A percentile compares a stretch with the other conserved stretches of the same genome.
phyloP scores from a whole-genome alignment of 2,329 filamentous ascomycete genomes.

The Chrysoporthe austroafricana region DNA sequence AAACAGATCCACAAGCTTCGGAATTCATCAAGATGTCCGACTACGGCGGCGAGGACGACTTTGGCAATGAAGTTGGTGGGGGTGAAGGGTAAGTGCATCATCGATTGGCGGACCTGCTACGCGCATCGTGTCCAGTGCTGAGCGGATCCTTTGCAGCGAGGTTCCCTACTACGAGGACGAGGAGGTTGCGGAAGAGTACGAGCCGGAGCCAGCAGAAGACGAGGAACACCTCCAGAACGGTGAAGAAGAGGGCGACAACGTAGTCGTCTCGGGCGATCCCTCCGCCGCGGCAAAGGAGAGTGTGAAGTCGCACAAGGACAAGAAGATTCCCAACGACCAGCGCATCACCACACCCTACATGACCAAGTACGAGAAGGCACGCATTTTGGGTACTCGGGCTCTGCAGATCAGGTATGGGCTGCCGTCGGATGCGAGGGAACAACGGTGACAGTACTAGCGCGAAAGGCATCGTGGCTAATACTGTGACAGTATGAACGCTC shows the following conservation, averaged over 20 bases:
- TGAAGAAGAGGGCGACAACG: conserved; percentile 61
- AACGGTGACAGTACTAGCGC: not conserved
- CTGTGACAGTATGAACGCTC: conserved; percentile 83
- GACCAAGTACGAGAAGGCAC: conserved; percentile 97
- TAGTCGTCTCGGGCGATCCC: conserved; percentile 65
- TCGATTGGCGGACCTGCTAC: conserved; percentile 13
- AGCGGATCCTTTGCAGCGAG: conserved; percentile 52
- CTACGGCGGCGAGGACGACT: conserved; percentile 64
- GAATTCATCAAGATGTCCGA: conserved; percentile 64
- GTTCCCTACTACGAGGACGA: conserved; percentile 76
- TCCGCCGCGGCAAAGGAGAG: conserved; percentile 60
- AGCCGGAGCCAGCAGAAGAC: conserved; percentile 57
- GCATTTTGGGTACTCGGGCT: conserved; percentile 90
- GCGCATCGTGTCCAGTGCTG: conserved; percentile 36
- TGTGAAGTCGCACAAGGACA: conserved; percentile 69
- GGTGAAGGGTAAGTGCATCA: conserved; percentile 23
- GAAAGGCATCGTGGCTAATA: conserved; percentile 32
- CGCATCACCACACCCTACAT: conserved; percentile 95
- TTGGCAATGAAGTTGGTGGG: conserved; percentile 31
- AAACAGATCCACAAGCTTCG: conserved; percentile 23
- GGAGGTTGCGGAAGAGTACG: conserved; percentile 63
- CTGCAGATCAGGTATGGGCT: conserved; percentile 85
- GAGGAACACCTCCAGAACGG: conserved; percentile 53
- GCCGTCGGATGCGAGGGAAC: conserved; percentile 9
- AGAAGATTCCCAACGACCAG: conserved; percentile 88